Evolutionary conservation across 2,329 filamentous ascomycete species (phyloP).

Genomic region (Penicillium sp.): DNA sequence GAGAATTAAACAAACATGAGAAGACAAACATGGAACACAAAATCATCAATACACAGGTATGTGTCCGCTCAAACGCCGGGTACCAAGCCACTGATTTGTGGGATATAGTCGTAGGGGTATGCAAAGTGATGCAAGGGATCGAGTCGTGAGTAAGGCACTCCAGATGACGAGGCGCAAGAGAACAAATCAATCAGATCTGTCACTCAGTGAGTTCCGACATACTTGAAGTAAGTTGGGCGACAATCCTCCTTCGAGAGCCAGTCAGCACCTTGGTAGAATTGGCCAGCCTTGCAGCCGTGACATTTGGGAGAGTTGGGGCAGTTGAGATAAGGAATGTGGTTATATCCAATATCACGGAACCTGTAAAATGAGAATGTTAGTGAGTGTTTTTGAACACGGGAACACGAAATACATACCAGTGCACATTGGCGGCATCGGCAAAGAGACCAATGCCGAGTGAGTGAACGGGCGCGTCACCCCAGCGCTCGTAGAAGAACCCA

Average conservation of each 20-base stretch:
- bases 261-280: conserved; percentile 83
- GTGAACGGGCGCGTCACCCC: conserved; percentile 97
- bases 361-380: conserved; percentile 49
- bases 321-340: conserved; percentile 98
- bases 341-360: conserved; percentile 99
- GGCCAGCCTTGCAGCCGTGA: conserved; percentile 79
- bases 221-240: conserved; percentile 96
- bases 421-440: conserved; percentile 85
- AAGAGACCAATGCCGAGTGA: conserved; percentile 91
- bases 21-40: conserved; percentile 9
- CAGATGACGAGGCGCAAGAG: conserved; percentile 14
- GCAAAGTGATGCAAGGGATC: conserved; percentile 24
- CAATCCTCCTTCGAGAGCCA: conserved; percentile 91
- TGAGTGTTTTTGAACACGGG: not conserved
- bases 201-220: conserved; percentile 73
- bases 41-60: conserved; percentile 27
- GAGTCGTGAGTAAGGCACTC: conserved; percentile 17
- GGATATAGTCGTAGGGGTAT: conserved; percentile 28
- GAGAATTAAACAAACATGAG: conserved; percentile 4
- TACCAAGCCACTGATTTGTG: conserved; percentile 21
- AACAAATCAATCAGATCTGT: conserved; percentile 9
- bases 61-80: conserved; percentile 30
- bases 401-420: conserved; percentile 67
- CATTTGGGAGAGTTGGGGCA: conserved; percentile 97
- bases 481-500: conserved; percentile 98